A percentile compares a stretch with the other conserved stretches of the same genome.
Evolutionary conservation across 495 filamentous ascomycete species (phyloP).

Genomic region (Corynascus novoguineensis): DNA sequence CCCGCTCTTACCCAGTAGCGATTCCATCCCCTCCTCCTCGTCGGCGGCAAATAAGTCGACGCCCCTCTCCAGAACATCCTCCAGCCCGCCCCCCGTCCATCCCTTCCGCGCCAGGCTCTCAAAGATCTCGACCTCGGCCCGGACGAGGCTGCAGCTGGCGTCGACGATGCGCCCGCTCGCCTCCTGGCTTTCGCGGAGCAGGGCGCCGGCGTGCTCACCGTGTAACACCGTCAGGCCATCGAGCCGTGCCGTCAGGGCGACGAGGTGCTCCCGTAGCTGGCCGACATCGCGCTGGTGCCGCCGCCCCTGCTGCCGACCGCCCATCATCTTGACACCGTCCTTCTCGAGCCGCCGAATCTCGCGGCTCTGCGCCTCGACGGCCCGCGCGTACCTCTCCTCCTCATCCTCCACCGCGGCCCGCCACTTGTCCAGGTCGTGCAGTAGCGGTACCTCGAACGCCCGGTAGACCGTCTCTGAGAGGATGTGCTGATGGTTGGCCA

Average conservation of each 20-base stretch:
- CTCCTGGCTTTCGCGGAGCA: constrained; percentile 54
- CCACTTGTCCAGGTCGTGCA: constrained; percentile 61
- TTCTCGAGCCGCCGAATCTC: constrained; percentile 57
- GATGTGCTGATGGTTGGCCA: constrained; percentile 62
- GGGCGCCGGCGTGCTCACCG: constrained; percentile 49
- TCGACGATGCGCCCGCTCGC: constrained; percentile 53
- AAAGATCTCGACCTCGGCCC: constrained; percentile 62
- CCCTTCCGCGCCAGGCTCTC: constrained; percentile 59
- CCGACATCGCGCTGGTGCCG: constrained; percentile 49
- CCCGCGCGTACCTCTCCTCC: constrained; percentile 51
- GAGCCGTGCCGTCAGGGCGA: constrained; percentile 53
- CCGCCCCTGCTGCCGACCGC: no score
- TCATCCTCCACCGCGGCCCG: constrained; percentile 53
- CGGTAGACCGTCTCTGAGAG: constrained; percentile 59
- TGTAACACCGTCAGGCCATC: constrained; percentile 56
- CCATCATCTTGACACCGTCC: constrained; percentile 54
- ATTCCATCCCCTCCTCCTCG: constrained; percentile 31
- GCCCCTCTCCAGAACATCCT: constrained; percentile 56
- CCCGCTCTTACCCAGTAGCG: constrained; percentile 18
- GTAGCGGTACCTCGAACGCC: constrained; percentile 57
- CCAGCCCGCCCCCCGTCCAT: constrained; percentile 58
- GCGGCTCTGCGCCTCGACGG: constrained; percentile 41
- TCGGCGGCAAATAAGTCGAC: constrained; percentile 54
- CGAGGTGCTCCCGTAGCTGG: constrained; percentile 49
- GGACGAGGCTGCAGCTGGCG: constrained; percentile 54